These are phyloP conservation scores for Blastocystis sp. DNA, from an alignment of 352 stramenopile genomes.

Conservation along the genomic window DNA sequence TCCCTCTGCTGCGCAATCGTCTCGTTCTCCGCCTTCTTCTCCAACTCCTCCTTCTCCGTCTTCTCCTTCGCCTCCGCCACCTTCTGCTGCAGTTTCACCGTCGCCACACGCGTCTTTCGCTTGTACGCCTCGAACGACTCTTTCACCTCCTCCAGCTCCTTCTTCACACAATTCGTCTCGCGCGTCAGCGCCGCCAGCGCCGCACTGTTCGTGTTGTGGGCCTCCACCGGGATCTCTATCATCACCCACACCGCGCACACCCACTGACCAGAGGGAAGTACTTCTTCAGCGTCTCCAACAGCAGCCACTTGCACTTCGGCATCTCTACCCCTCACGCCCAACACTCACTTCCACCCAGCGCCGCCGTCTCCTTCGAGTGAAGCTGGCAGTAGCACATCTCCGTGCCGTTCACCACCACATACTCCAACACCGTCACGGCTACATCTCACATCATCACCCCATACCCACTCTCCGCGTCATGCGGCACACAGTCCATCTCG, in stretches of 20 bases:
- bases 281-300: conserved; percentile 4
- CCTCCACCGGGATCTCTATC: conserved; percentile 23
- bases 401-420: conserved; percentile 4
- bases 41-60: not conserved
- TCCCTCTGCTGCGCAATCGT: not conserved
- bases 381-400: conserved; percentile 60
- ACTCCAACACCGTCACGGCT: conserved; percentile 22
- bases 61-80: not conserved
- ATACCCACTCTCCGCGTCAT: not conserved
- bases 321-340: not conserved
- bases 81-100: conserved; percentile 42
- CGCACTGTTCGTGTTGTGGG: conserved; percentile 2
- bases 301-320: conserved; percentile 42
- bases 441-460: not conserved
- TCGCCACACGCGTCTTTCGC: conserved; percentile 40
- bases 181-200: not conserved
- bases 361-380: not conserved
- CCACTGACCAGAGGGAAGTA: conserved; percentile 1
- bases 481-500: not conserved
- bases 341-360: not conserved
- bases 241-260: not conserved
- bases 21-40: not conserved
- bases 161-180: not conserved
- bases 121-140: conserved; percentile 28
- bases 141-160: not conserved